phyloP scores from a whole-genome alignment of 352 stramenopile genomes.

The Phytophthora pistaciae region DNA sequence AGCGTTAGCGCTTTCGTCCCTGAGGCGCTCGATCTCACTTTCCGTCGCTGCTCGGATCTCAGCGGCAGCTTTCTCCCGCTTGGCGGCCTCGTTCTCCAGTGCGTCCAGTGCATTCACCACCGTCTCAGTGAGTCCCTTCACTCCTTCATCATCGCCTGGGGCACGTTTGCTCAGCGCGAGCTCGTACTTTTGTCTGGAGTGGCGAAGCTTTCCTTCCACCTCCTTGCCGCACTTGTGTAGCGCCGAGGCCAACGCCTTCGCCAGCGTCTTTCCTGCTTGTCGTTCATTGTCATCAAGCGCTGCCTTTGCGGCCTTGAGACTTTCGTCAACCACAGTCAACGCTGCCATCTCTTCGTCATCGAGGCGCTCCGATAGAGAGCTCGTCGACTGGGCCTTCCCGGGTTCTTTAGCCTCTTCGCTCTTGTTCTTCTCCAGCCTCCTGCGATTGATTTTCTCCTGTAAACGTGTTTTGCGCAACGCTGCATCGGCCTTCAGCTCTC shows the following conservation, averaged over 20 bases:
- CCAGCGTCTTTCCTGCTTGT: slow-evolving; percentile 15
- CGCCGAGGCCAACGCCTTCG: slow-evolving; percentile 13
- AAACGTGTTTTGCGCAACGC: slow-evolving; percentile 28
- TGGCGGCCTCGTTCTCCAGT: slow-evolving; percentile 20
- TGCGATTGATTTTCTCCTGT: slow-evolving; percentile 28
- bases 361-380: slow-evolving; percentile 11
- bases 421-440: slow-evolving; percentile 15
- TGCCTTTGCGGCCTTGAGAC: slow-evolving; percentile 18
- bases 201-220: slow-evolving; percentile 23
- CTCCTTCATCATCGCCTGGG: slow-evolving; percentile 7
- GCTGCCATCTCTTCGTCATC: slow-evolving; percentile 23
- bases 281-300: slow-evolving; percentile 16
- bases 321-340: slow-evolving; percentile 13
- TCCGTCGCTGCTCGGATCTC: slow-evolving; percentile 17
- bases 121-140: not conserved
- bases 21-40: slow-evolving; percentile 25
- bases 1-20: slow-evolving; percentile 27
- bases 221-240: slow-evolving; percentile 28
- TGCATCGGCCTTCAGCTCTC: slow-evolving; percentile 40
- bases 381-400: not conserved
- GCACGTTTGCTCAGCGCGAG: slow-evolving; percentile 24
- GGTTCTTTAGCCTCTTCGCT: not conserved
- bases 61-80: slow-evolving; percentile 4
- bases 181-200: slow-evolving; percentile 31
- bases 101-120: slow-evolving; percentile 17